Base-by-base conservation (phyloP, 1,284 basidiomycete genomes). In the Pseudozyma tsukubaensis region DNA sequence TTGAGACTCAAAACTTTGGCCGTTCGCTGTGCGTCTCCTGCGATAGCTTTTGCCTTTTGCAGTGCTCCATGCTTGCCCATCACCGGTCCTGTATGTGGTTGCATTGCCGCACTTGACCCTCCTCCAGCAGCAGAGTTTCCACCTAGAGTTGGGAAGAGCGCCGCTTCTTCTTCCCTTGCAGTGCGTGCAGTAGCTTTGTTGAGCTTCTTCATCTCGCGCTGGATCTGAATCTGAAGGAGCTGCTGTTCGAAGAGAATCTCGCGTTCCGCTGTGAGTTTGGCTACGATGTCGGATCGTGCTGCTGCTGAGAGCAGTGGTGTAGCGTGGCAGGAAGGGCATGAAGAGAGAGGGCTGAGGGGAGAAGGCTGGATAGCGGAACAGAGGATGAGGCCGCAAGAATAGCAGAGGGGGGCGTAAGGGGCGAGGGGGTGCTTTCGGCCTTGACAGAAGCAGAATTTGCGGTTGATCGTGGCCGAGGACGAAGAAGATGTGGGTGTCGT, bases 361-460 rank as follows among this genome's bases (percentile, higher is more conserved):
- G 63, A 70, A 1, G 72, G 72, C 0, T 57, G 59, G 42, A 68
- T 59, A 10, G 72, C 72, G 1, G 68, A 57, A 47, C 72, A 76
- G 6, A 76, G 42, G 47, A 76, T 54, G 16, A 76, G 64, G 0
- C 72, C 72, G 54, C 72, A 76, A 10, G 57, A 53, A 29, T 62
- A 68, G 65, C 72, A 76, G 19, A 76, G 59, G n/a, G 72, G 72
- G 0, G 69, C 68, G 34, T 76, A 50, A 1, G 72, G 68, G 1
- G 72, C 67, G 8, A 65, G 54, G 2, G 72, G 16, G 19, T 76
- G 72, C n/a, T 35, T 40, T 29, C 61, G 59, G 2, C 64, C 72
- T 59, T 76, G 72, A 24, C 72, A 76, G 59, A 76, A 76, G 48
- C 72, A 76, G 50, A 60, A 35, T 29, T 65, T 76, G 55, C 56